Percentiles rank a stretch among this genome's conserved stretches.
Evolutionary conservation across 768 basidiomycete species (phyloP).

Genomic region (Xerocomellus intermedius): DNA sequence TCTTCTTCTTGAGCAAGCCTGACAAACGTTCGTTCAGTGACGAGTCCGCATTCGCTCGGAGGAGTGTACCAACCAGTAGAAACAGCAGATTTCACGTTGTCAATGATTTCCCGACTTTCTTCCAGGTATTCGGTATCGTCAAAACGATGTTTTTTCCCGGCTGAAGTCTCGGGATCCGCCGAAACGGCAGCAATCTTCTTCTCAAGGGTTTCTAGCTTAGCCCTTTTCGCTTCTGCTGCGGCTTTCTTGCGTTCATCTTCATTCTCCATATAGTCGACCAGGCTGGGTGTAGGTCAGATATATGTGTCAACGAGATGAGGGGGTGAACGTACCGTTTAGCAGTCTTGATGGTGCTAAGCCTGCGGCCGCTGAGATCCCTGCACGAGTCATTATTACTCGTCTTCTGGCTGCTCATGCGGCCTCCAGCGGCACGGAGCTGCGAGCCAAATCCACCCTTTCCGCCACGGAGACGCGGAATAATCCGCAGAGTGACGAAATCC

Average conservation of each 20-base stretch:
- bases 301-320: neutral
- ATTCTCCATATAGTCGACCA: conserved; percentile 82
- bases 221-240: conserved; percentile 70
- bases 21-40: conserved; percentile 20
- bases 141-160: conserved; percentile 83
- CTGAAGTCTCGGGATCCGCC: conserved; percentile 43
- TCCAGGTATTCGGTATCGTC: conserved; percentile 93
- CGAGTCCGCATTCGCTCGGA: neutral
- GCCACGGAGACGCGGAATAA: conserved; percentile 74
- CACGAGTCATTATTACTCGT: conserved; percentile 95
- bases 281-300: conserved; percentile 38
- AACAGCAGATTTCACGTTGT: conserved; percentile 89
- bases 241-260: conserved; percentile 82
- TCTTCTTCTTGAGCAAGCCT: conserved; percentile 76
- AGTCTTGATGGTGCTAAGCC: conserved; percentile 93
- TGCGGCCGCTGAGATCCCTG: conserved; percentile 84
- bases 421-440: conserved; percentile 94
- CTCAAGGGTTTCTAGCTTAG: conserved; percentile 84
- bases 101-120: conserved; percentile 86
- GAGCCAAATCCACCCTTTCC: conserved; percentile 99
- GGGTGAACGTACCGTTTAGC: conserved; percentile 76
- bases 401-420: conserved; percentile 95
- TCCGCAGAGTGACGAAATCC: conserved; percentile 60
- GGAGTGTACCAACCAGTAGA: conserved; percentile 56
- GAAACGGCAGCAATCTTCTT: conserved; percentile 55